These are phyloP conservation scores for Talaromyces sp. DNA, from an alignment of 2,329 filamentous ascomycete species.

Conservation along the genomic window DNA sequence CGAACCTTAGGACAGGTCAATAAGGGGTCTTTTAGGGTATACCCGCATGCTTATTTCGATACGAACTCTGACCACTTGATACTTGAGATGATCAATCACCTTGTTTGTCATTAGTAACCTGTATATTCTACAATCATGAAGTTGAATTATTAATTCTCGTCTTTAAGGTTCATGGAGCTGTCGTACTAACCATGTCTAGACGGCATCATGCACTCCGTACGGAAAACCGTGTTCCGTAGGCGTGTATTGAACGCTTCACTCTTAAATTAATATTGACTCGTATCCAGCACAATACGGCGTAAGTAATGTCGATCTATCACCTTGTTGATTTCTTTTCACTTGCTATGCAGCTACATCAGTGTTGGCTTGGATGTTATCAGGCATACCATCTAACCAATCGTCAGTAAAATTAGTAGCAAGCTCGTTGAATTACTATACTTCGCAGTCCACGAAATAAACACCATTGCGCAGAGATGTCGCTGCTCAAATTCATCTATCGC, in stretches of 20 bases:
- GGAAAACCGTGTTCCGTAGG: background rate
- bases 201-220: slow-evolving; percentile 1
- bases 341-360: background rate
- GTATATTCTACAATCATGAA: background rate
- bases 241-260: background rate
- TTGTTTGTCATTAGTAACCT: background rate
- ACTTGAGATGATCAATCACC: background rate
- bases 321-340: background rate
- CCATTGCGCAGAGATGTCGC: background rate
- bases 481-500: background rate
- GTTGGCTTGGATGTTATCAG: background rate
- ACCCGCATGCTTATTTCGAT: slow-evolving; percentile 10
- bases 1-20: background rate
- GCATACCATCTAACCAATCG: background rate
- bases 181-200: background rate
- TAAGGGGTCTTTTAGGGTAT: slow-evolving; percentile 1
- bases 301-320: background rate
- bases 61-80: background rate
- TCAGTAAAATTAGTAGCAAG: too few species aligned
- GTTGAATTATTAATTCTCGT: background rate
- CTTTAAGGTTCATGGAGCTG: background rate
- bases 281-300: background rate
- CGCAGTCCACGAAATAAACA: background rate
- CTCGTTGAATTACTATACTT: background rate
- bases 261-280: background rate